Evolutionary conservation across 1,139 yeast species (phyloP), one percentile per base, ranked within the genome.

Genomic region (Suhomyces kunorum): DNA sequence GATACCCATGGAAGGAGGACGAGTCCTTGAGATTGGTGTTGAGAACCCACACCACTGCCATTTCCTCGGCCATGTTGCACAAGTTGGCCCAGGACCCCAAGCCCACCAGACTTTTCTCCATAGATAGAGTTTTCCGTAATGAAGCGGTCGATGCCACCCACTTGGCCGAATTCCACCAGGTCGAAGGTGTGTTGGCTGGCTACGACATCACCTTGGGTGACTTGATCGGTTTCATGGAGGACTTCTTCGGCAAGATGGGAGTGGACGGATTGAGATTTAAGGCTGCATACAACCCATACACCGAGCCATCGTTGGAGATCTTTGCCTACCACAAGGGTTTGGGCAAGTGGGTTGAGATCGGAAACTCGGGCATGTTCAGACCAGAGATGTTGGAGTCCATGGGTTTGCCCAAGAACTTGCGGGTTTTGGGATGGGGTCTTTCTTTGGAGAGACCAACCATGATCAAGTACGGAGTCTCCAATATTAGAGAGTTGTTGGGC

Each of bases 81-180:
- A 67, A 87, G 57, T 77, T 92, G 54, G 97, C 98, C 39, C 66
- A 81, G 52, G 86, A 89, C 64, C 98, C 98, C 44, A 83, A 81
- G 58, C 98, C 98, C 42, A 78, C 86, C 16, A 81, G 98, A 68
- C 78, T 88, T 61, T 94, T 94, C 74, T 87, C 96, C 39, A 94
- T 94, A 57, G 99, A 94, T 68, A 81, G 97, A 63, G 99, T 94
- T 48, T 94, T 94, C 86, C 87, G 99, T 74, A 94, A 94, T 64
- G 99, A 94, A 74, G 98, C 99, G 16, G 98, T 94, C 40, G 99
- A 94, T 64, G 98, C 98, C 40, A 94, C 99, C n/a, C 99, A 94
- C 68, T 80, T 94, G 68, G 98, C 98, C 19, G 99, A 94, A 72
- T 94, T 94, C 77, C 98, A 92, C 69, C 99, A 94, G 73, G 95